Percentiles rank a stretch among this genome's conserved stretches.
These are phyloP conservation scores for Fistulifera pelliculosa DNA, from an alignment of 108 stramenopile species.

Conservation along the genomic window DNA sequence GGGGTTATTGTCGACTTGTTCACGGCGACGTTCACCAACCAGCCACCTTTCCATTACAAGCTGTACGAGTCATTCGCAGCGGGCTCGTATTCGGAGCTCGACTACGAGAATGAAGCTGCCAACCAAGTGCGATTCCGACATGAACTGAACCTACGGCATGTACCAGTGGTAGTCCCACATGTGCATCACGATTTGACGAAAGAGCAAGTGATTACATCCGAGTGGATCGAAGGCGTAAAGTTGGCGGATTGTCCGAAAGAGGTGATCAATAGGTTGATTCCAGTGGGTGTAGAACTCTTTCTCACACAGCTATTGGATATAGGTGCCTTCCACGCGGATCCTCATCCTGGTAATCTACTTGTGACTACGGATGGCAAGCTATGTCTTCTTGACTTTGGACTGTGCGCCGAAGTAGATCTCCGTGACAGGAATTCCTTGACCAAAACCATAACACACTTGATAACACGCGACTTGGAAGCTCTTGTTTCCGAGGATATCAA, in stretches of 20 bases:
- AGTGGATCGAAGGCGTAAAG: slow-evolving; percentile 86
- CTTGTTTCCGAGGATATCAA: slow-evolving; percentile 67
- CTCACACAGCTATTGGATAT: slow-evolving; percentile 79
- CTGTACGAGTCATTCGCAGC: slow-evolving; percentile 36
- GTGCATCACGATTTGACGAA: slow-evolving; percentile 78
- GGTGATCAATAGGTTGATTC: slow-evolving; percentile 60
- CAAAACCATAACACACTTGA: slow-evolving; percentile 73
- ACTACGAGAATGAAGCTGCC: slow-evolving; percentile 88
- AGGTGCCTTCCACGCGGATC: slow-evolving; percentile 79
- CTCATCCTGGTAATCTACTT: slow-evolving; percentile 63
- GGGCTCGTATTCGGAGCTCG: slow-evolving; percentile 83
- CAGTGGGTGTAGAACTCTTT: slow-evolving; percentile 81
- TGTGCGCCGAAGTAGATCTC: slow-evolving; percentile 61
- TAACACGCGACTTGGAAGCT: slow-evolving; percentile 72
- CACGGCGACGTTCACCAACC: slow-evolving; percentile 51
- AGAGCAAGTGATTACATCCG: slow-evolving; percentile 81
- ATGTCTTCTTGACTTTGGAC: slow-evolving; percentile 82
- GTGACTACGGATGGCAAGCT: slow-evolving; percentile 48
- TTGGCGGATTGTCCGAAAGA: slow-evolving; percentile 45
- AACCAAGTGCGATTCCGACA: slow-evolving; percentile 78
- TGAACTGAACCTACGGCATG: slow-evolving; percentile 35
- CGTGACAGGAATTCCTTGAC: slow-evolving; percentile 59
- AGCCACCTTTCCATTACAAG: slow-evolving; percentile 34
- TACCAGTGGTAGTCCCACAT: slow-evolving; percentile 43
- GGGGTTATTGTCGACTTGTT: slow-evolving; percentile 50